Conservation (phyloP, 2,329 filamentous ascomycete species). For the Hypoxylon sp. region DNA sequence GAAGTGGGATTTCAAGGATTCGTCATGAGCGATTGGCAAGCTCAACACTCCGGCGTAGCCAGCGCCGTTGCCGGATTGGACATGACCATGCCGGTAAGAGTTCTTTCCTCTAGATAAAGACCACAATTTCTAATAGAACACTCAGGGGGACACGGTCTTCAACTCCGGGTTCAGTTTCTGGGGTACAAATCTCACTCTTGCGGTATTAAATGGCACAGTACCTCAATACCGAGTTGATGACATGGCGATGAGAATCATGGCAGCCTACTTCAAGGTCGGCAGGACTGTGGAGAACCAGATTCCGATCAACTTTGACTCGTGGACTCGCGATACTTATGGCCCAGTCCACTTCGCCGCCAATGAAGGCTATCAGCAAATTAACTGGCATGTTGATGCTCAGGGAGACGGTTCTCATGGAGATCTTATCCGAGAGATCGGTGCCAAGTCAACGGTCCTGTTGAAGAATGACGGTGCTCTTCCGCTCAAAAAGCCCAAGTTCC, state of each 20-base stretch:
- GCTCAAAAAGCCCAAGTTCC: conserved; percentile 81
- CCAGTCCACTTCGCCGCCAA: conserved; percentile 75
- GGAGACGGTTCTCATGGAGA: conserved; percentile 72
- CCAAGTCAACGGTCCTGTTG: conserved; percentile 86
- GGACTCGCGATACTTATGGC: conserved; percentile 83
- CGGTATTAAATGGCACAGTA: conserved; percentile 89
- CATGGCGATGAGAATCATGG: conserved; percentile 88
- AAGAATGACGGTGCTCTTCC: conserved; percentile 87
- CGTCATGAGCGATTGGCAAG: conserved; percentile 85
- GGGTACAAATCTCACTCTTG: conserved; percentile 89
- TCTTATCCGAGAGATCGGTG: conserved; percentile 82
- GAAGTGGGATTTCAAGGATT: conserved; percentile 88
- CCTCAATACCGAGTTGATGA: conserved; percentile 91
- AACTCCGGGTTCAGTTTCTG: conserved; percentile 81
- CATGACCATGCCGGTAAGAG: conserved; percentile 80
- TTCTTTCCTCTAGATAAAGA: too few species aligned
- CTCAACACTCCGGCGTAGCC: conserved; percentile 78
- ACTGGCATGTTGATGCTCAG: conserved; percentile 88
- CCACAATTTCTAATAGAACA: too few species aligned
- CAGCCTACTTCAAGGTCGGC: conserved; percentile 77
- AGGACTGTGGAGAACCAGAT: conserved; percentile 62
- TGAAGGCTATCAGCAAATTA: conserved; percentile 76
- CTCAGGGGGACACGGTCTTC: conserved; percentile 79
- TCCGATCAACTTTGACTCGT: conserved; percentile 87
- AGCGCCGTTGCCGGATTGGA: conserved; percentile 81